Conservation (phyloP, 2,329 filamentous ascomycete genomes). For the Cladosporium sp. region DNA sequence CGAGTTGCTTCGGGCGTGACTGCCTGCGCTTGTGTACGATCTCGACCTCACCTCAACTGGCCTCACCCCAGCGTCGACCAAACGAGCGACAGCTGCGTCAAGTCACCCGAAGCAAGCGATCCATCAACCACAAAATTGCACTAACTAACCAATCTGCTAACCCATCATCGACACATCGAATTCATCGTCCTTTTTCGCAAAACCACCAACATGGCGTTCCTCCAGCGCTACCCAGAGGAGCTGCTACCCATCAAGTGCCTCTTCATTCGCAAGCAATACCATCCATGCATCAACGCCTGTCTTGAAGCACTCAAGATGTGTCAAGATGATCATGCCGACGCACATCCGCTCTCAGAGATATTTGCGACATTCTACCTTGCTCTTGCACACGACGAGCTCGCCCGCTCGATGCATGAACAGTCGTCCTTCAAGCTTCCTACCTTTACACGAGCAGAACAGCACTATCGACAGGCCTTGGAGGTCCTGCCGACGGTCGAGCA, state of each 20-base stretch:
- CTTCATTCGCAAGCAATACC: slow-evolving; percentile 26
- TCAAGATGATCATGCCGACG: not conserved
- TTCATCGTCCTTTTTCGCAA: not conserved
- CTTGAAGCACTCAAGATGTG: slow-evolving; percentile 21
- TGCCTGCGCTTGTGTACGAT: too few relatives aligned
- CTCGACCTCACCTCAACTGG: too few relatives aligned
- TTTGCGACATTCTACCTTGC: slow-evolving; percentile 46
- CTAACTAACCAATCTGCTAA: too few relatives aligned
- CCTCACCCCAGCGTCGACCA: too few relatives aligned
- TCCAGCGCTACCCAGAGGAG: slow-evolving; percentile 19
- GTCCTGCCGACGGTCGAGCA: slow-evolving; percentile 3
- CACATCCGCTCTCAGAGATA: slow-evolving; percentile 20
- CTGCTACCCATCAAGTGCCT: slow-evolving; percentile 29
- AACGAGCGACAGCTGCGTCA: too few relatives aligned
- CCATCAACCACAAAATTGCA: too few relatives aligned
- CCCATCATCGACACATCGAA: too few relatives aligned
- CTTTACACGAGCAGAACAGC: slow-evolving; percentile 37
- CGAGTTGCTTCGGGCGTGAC: too few relatives aligned
- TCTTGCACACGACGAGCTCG: slow-evolving; percentile 44
- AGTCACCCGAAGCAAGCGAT: too few relatives aligned
- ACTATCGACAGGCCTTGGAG: slow-evolving; percentile 25
- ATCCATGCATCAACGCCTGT: slow-evolving; percentile 29
- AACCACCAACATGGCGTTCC: slow-evolving; percentile 5
- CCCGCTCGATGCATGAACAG: slow-evolving; percentile 42
- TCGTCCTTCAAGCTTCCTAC: slow-evolving; percentile 41